These are phyloP conservation scores for Leccinum pellstonianum DNA, from an alignment of 768 basidiomycete genomes.

Conservation along the genomic window DNA sequence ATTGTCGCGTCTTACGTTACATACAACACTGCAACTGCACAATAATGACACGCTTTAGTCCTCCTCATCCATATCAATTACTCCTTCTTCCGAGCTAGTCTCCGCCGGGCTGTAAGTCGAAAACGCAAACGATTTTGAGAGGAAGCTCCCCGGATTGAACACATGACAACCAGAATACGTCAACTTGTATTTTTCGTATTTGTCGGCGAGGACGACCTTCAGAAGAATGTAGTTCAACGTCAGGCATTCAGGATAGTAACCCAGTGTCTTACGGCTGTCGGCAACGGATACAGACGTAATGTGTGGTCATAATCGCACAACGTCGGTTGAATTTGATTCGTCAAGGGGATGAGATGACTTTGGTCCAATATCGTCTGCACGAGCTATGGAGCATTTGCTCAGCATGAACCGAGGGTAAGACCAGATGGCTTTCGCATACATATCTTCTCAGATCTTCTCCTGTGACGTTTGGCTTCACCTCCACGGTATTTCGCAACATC, in stretches of 20 bases:
- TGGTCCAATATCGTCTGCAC: conserved; percentile 98
- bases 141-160: conserved; percentile 94
- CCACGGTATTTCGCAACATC: conserved; percentile 90
- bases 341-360: conserved; percentile 87
- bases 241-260: not conserved
- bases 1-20: not conserved
- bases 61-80: conserved; percentile 41
- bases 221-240: conserved; percentile 8
- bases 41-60: conserved; percentile 24
- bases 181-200: conserved; percentile 92
- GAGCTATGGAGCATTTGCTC: conserved; percentile 48
- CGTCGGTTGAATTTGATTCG: conserved; percentile 80
- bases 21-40: not conserved
- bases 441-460: conserved; percentile 86
- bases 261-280: conserved; percentile 71
- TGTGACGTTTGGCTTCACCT: conserved; percentile 76
- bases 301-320: conserved; percentile 90
- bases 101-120: conserved; percentile 89
- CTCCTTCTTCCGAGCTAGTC: conserved; percentile 77
- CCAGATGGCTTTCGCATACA: conserved; percentile 47
- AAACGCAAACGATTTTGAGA: conserved; percentile 80
- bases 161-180: conserved; percentile 99
- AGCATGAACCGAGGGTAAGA: conserved; percentile 1
- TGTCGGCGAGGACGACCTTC: conserved; percentile 91
- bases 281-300: conserved; percentile 89